phyloP scores from a whole-genome alignment of 768 basidiomycete genomes.

The Trametes gibbosa region DNA sequence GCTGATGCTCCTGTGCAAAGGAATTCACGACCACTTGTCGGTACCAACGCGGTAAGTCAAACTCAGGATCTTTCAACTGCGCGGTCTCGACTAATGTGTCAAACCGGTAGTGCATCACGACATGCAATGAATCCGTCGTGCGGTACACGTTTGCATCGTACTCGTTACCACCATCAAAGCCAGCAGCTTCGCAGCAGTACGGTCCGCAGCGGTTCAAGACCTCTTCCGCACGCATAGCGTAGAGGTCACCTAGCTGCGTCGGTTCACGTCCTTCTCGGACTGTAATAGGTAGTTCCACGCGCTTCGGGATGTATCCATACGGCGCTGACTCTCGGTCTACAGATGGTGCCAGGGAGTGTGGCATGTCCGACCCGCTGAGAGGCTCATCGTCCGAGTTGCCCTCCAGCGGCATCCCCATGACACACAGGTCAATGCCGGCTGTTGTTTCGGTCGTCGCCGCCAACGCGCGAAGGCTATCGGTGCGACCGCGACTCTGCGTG shows the following conservation, averaged over 20 bases:
- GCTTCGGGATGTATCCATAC: neutral
- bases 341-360: neutral
- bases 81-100: neutral
- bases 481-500: neutral
- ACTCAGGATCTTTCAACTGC: neutral
- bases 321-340: neutral
- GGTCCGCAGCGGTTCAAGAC: neutral
- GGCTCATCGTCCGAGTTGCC: neutral
- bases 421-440: neutral
- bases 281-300: neutral
- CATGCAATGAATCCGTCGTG: neutral
- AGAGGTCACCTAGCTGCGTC: neutral
- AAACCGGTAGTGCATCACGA: conserved; percentile 6
- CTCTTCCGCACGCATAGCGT: neutral
- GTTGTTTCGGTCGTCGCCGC: neutral
- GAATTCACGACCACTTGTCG: conserved; percentile 1
- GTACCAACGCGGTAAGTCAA: conserved; percentile 6
- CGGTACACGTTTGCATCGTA: conserved; percentile 1
- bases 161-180: neutral
- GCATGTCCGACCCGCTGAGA: neutral
- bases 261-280: neutral
- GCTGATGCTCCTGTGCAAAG: neutral
- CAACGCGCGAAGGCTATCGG: neutral
- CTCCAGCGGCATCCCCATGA: neutral
- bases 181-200: neutral